Conservation (phyloP, 495 filamentous ascomycete genomes). For the Jackrogersella minutella region DNA sequence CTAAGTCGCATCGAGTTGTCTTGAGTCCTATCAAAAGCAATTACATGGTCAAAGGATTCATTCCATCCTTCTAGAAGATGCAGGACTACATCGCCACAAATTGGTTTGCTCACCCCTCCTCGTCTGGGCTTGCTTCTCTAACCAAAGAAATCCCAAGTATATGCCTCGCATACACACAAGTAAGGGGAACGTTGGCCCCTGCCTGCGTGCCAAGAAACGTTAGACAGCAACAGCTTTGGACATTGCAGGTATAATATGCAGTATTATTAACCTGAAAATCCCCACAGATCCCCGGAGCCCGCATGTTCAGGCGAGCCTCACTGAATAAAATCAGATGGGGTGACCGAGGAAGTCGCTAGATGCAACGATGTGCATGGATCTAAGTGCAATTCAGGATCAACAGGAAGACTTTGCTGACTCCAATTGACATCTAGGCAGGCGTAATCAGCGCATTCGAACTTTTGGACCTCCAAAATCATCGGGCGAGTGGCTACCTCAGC, state of each 20-base stretch:
- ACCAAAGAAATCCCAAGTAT: background rate
- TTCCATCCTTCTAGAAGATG: constrained; percentile 10
- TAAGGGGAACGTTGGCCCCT: background rate
- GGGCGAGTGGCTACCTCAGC: constrained; percentile 1
- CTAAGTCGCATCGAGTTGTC: background rate
- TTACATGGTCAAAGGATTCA: background rate
- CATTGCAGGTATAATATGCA: background rate
- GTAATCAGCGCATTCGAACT: too few relatives aligned
- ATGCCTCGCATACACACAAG: background rate
- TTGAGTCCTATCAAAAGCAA: background rate
- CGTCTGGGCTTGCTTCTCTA: background rate
- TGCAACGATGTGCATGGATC: background rate
- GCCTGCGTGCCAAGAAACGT: background rate
- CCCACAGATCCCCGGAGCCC: constrained; percentile 9
- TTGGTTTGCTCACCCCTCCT: background rate
- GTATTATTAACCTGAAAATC: background rate
- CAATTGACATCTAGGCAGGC: background rate
- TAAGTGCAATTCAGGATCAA: constrained; percentile 24
- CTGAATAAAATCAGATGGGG: background rate
- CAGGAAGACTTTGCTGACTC: background rate
- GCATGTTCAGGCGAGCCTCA: constrained; percentile 21
- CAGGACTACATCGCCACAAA: background rate
- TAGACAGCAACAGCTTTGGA: background rate
- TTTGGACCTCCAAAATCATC: too few relatives aligned
- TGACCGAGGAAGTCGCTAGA: background rate